phyloP scores from a whole-genome alignment of 1,284 basidiomycete species.

The Trametes pubescens region DNA sequence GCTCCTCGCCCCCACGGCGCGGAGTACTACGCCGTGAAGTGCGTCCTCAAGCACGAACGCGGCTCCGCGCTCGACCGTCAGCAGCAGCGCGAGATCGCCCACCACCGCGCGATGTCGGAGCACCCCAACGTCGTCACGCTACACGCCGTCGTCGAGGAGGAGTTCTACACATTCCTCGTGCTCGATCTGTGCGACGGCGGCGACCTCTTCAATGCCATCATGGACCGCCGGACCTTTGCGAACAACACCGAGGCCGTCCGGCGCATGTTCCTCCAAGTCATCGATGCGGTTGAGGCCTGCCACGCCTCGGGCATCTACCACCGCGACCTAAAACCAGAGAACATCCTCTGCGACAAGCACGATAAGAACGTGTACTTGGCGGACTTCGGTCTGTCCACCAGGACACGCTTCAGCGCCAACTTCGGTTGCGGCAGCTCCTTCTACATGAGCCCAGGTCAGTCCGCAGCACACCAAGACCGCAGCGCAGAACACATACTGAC shows the following conservation, averaged over 20 bases:
- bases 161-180: slow-evolving; percentile 64
- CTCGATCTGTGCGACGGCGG: slow-evolving; percentile 69
- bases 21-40: slow-evolving; percentile 66
- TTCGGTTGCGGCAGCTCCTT: slow-evolving; percentile 63
- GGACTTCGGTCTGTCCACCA: slow-evolving; percentile 77
- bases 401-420: slow-evolving; percentile 54
- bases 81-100: slow-evolving; percentile 40
- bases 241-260: slow-evolving; percentile 57
- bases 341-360: slow-evolving; percentile 61
- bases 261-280: slow-evolving; percentile 61
- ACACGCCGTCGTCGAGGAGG: slow-evolving; percentile 64
- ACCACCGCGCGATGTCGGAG: slow-evolving; percentile 63
- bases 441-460: slow-evolving; percentile 67
- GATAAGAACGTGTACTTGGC: slow-evolving; percentile 60
- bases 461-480: not conserved
- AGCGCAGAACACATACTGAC: slow-evolving; percentile 2
- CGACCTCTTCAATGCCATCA: slow-evolving; percentile 73
- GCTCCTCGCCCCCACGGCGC: slow-evolving; percentile 33
- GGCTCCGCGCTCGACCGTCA: slow-evolving; percentile 59
- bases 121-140: slow-evolving; percentile 67
- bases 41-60: slow-evolving; percentile 64
- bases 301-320: slow-evolving; percentile 69
- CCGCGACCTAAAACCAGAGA: slow-evolving; percentile 79
- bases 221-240: slow-evolving; percentile 55
- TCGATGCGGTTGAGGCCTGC: slow-evolving; percentile 69